Percentiles rank a stretch among this genome's conserved stretches.
phyloP scores from a whole-genome alignment of 345 rosid species.

The Populus ilicifolia region DNA sequence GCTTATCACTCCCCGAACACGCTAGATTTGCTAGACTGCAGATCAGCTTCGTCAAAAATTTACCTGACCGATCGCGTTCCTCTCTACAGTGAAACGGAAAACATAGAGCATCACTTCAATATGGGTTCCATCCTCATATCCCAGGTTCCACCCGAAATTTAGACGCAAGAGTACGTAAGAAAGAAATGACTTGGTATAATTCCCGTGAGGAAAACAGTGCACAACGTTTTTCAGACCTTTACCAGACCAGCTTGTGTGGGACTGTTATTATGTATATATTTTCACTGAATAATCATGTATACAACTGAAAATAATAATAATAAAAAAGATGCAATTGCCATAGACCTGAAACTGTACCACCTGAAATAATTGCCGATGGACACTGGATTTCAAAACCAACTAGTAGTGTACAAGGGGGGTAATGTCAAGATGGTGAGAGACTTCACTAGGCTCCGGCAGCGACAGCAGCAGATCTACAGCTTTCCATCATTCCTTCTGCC shows the following conservation, averaged over 20 bases:
- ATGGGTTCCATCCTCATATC: background rate
- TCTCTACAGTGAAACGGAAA: background rate
- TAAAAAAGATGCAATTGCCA: slow-evolving; percentile 13
- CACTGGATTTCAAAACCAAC: slow-evolving; percentile 15
- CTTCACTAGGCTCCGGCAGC: background rate
- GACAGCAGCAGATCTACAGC: slow-evolving; percentile 13
- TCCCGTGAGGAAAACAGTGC: background rate
- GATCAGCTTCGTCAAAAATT: background rate
- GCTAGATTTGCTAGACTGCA: background rate
- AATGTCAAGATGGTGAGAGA: background rate
- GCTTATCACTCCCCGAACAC: background rate
- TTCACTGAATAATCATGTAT: slow-evolving; percentile 18
- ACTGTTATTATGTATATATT: background rate
- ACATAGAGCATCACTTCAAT: background rate
- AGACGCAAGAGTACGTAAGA: background rate
- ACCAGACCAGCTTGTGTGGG: too few species aligned
- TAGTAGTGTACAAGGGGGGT: background rate
- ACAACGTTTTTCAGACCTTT: background rate
- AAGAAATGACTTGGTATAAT: background rate
- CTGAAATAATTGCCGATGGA: slow-evolving; percentile 20
- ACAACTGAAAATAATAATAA: slow-evolving; percentile 5
- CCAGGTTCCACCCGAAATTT: background rate
- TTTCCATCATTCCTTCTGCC: slow-evolving; percentile 11
- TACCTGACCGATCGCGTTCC: background rate
- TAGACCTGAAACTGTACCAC: slow-evolving; percentile 6